A percentile compares a stretch with the other conserved stretches of the same genome.
These are phyloP conservation scores for Kalmusia sp. DNA, from an alignment of 2,329 filamentous ascomycete species.

Conservation along the genomic window DNA sequence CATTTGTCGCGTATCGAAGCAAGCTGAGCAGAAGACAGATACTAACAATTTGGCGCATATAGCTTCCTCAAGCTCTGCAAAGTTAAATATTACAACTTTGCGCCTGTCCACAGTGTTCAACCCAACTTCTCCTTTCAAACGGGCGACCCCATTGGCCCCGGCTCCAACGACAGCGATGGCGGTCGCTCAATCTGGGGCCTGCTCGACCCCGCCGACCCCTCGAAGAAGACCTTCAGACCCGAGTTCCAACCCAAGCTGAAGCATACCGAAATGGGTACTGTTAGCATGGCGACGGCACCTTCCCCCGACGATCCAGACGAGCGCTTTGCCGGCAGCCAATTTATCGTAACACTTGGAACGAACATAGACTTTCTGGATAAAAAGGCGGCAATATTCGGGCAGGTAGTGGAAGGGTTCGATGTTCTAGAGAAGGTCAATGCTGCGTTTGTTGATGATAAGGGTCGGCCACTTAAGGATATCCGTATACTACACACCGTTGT, in stretches of 20 bases:
- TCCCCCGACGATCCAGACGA: constrained; percentile 78
- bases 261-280: constrained; percentile 86
- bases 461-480: constrained; percentile 90
- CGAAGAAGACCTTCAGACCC: constrained; percentile 80
- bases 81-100: constrained; percentile 98
- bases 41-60: constrained; percentile 57
- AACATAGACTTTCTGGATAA: constrained; percentile 90
- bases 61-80: constrained; percentile 99
- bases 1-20: constrained; percentile 38
- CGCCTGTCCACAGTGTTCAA: constrained; percentile 89
- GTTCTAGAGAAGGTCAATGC: constrained; percentile 91
- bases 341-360: constrained; percentile 89
- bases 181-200: constrained; percentile 93
- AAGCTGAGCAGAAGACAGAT: constrained; percentile 60
- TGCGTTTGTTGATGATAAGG: constrained; percentile 84
- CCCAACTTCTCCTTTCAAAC: constrained; percentile 97
- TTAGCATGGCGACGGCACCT: constrained; percentile 95
- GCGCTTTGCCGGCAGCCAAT: constrained; percentile 86
- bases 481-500: constrained; percentile 91
- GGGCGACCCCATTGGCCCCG: constrained; percentile 89
- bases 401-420: constrained; percentile 95
- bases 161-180: constrained; percentile 84
- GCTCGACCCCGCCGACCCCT: constrained; percentile 65
- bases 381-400: constrained; percentile 93
- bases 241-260: constrained; percentile 87